phyloP scores from a whole-genome alignment of 495 filamentous ascomycete species.

The Neurospora sp. region DNA sequence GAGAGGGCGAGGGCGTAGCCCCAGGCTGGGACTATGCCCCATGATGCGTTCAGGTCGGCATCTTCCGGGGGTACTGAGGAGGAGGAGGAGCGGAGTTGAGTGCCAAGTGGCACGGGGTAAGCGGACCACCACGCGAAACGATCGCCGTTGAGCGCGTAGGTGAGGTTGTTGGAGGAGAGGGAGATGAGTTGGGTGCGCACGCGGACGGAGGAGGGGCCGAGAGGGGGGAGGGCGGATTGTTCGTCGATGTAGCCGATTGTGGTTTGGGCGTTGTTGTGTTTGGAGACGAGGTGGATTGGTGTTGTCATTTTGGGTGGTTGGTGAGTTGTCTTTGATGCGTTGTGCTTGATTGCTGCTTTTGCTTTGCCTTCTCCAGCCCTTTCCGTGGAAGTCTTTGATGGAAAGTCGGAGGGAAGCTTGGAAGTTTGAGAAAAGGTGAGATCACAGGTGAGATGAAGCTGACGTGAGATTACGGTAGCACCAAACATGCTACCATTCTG shows the following conservation, averaged over 20 bases:
- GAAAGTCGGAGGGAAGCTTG: background rate
- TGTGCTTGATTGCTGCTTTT: background rate
- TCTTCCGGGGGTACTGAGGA: background rate
- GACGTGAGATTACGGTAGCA: background rate
- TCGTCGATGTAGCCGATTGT: background rate
- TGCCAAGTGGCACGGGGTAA: constrained; percentile 15
- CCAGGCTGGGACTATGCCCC: constrained; percentile 39
- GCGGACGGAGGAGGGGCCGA: constrained; percentile 19
- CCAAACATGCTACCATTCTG: background rate
- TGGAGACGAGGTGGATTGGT: constrained; percentile 4
- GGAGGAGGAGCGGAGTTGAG: background rate
- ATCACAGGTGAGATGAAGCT: background rate
- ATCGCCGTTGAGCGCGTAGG: constrained; percentile 30
- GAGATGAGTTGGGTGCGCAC: constrained; percentile 25
- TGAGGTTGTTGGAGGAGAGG: constrained; percentile 37
- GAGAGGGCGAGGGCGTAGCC: constrained; percentile 31
- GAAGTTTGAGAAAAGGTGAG: background rate
- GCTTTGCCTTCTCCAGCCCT: too few relatives aligned
- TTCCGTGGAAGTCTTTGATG: background rate
- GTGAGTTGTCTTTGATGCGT: background rate
- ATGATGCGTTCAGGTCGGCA: constrained; percentile 17
- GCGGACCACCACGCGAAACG: constrained; percentile 19
- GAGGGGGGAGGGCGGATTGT: background rate
- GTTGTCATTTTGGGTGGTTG: background rate
- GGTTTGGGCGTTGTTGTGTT: constrained; percentile 1